phyloP scores from a whole-genome alignment of 768 basidiomycete species.

The Phylloporus arenicola region DNA sequence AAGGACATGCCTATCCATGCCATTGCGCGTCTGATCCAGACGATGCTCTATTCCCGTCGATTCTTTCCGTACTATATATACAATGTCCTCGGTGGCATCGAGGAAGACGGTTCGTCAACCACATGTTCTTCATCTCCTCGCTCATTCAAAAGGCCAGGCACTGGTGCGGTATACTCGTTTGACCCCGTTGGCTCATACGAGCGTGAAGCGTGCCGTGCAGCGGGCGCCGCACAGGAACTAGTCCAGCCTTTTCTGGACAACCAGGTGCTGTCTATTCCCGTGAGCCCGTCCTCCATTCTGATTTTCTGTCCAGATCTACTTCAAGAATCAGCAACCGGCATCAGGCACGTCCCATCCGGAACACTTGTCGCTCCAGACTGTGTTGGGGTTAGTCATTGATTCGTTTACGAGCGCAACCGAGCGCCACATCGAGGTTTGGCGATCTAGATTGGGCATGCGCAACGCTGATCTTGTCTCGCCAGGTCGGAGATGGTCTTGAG shows the following conservation, averaged over 20 bases:
- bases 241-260: slow-evolving; percentile 98
- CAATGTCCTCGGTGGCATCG: slow-evolving; percentile 93
- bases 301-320: slow-evolving; percentile 70
- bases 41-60: slow-evolving; percentile 92
- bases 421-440: slow-evolving; percentile 88
- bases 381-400: slow-evolving; percentile 86
- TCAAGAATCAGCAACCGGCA: slow-evolving; percentile 86
- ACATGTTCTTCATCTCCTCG: background rate
- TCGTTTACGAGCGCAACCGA: slow-evolving; percentile 97
- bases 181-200: slow-evolving; percentile 99
- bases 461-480: slow-evolving; percentile 6
- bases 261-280: slow-evolving; percentile 50
- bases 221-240: slow-evolving; percentile 90
- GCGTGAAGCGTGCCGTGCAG: slow-evolving; percentile 93
- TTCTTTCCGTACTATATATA: slow-evolving; percentile 99
- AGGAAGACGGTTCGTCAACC: slow-evolving; percentile 79
- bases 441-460: slow-evolving; percentile 1
- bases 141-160: slow-evolving; percentile 45
- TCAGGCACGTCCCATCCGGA: slow-evolving; percentile 68
- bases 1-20: slow-evolving; percentile 96
- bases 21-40: slow-evolving; percentile 97
- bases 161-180: slow-evolving; percentile 98
- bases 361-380: slow-evolving; percentile 75
- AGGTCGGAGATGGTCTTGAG: slow-evolving; percentile 96
- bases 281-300: background rate